phyloP scores from a whole-genome alignment of 1,284 basidiomycete species.

The Agroathelia rolfsii region DNA sequence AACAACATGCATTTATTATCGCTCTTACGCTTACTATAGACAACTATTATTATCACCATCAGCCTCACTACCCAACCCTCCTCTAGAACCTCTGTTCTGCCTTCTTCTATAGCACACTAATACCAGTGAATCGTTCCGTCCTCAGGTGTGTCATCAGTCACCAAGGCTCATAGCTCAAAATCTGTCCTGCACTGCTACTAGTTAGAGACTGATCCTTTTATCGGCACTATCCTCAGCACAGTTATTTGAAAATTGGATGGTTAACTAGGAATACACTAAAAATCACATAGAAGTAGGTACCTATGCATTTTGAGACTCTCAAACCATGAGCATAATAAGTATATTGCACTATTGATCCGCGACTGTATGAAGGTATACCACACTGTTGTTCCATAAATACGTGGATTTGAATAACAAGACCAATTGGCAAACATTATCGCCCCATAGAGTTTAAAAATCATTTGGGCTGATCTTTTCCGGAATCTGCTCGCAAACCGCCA shows the following conservation, averaged over 20 bases:
- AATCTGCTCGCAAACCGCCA: constrained; percentile 28
- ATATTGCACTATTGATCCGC: too few species aligned
- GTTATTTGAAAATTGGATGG: constrained; percentile 5
- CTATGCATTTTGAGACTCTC: too few species aligned
- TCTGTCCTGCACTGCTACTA: constrained; percentile 44
- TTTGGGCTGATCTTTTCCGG: too few species aligned
- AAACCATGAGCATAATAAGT: too few species aligned
- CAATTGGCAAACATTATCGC: too few species aligned
- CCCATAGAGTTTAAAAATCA: too few species aligned
- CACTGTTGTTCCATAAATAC: background rate
- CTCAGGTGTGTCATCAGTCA: constrained; percentile 54
- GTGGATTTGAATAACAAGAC: too few species aligned
- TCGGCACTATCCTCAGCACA: background rate
- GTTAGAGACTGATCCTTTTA: constrained; percentile 21
- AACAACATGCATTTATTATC: too few species aligned
- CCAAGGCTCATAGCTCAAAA: constrained; percentile 41
- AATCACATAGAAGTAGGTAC: constrained; percentile 45
- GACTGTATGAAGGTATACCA: constrained; percentile 30
- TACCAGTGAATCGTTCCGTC: constrained; percentile 67
- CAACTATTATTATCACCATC: too few species aligned
- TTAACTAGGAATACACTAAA: constrained; percentile 60
- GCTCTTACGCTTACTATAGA: too few species aligned
- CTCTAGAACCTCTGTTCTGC: too few species aligned
- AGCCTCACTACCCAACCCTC: too few species aligned
- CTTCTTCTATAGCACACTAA: constrained; percentile 83